Base-by-base conservation (phyloP, 164 flowering plant species). In the Annona squamosa region DNA sequence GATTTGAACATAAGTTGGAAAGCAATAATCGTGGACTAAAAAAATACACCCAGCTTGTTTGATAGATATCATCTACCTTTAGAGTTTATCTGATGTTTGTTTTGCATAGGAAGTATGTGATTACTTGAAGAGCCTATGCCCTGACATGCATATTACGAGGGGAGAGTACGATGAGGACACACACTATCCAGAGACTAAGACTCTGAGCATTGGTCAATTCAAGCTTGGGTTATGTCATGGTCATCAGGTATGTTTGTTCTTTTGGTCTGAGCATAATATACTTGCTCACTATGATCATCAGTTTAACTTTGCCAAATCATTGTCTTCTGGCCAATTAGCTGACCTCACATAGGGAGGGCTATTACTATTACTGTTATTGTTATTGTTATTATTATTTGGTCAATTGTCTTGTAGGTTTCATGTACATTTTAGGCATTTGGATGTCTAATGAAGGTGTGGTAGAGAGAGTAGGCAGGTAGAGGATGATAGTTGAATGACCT, bases 151-250 rank as follows among this genome's bases (percentile, higher is more conserved):
- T 77, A 82, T 94, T 70, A 77, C 90, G 59, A 85, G 91, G 72
- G 98, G 98, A 63, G 98, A 94, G 79, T 91, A 90, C 83, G 98
- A 94, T 78, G 97, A 94, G 76, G 97, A 92, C 48, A 59, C 89
- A 66, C 86, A 87, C 16, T 92, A 89, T 77, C 97, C 94, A 5
- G 97, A 94, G 86, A 89, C 93, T 63, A 94, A 94, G 81, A 92
- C 93, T 64, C 84, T 92, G 3, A 94, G 94, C 62, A 91, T 94
- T 79, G 98, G 98, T 73, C 98, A 92, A 73, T 94, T 94, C 80
- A 94, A 92, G 86, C 85, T 94, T 79, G 98, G 97, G 71, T 61
- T 94, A 19, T 90, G 92, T 82, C 98, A 94, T 81, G 98, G 98
- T 65, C 98, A 94, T 81, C 98, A 94, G 97, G 98, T 94, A 48